Conservation (phyloP, 805 yeast species). For the Metschnikowia dekortorum region DNA sequence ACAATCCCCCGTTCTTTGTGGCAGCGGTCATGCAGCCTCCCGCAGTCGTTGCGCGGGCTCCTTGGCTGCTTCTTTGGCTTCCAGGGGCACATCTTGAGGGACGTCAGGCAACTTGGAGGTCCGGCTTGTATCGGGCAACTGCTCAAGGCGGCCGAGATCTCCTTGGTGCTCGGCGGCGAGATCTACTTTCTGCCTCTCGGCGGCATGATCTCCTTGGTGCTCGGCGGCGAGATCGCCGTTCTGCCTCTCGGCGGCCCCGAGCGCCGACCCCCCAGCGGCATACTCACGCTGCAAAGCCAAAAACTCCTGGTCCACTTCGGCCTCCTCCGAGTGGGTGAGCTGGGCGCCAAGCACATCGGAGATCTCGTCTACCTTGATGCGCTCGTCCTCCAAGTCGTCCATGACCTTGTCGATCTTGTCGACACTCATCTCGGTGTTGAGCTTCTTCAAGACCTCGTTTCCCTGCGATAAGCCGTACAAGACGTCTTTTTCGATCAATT, state of each 20-base stretch:
- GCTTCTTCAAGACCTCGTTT: constrained; percentile 63
- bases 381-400: constrained; percentile 82
- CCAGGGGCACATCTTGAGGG: constrained; percentile 9
- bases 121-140: constrained; percentile 9
- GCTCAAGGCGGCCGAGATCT: background rate
- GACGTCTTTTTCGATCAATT: constrained; percentile 82
- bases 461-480: constrained; percentile 78
- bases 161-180: background rate
- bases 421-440: constrained; percentile 73
- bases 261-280: constrained; percentile 6
- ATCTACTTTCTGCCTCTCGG: background rate
- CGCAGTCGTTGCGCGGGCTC: constrained; percentile 1
- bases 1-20: background rate
- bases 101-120: constrained; percentile 11
- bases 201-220: background rate
- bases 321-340: constrained; percentile 46
- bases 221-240: background rate
- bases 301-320: constrained; percentile 65
- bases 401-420: constrained; percentile 76
- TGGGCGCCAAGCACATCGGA: constrained; percentile 46
- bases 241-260: background rate
- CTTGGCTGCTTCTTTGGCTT: constrained; percentile 15
- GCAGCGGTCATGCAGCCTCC: background rate
- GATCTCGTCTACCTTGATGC: constrained; percentile 71
- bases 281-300: constrained; percentile 46